Percentiles rank a stretch among this genome's conserved stretches.
Conservation (phyloP, 129 eudicot species). For the Tagetes patula region DNA sequence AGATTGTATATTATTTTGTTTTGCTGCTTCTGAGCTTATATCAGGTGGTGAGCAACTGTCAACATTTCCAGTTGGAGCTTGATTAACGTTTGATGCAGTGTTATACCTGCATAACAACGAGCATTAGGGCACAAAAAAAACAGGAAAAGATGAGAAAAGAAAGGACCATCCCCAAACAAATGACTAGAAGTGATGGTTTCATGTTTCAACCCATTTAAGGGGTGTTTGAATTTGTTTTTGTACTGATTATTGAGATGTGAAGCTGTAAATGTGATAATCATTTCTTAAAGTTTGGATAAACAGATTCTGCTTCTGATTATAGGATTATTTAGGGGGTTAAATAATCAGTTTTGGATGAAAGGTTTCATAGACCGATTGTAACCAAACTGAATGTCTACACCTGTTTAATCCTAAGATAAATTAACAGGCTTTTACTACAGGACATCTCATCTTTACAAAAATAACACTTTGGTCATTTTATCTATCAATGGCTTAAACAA, state of each 20-base stretch:
- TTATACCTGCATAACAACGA: constrained; percentile 52
- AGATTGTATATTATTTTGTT: constrained; percentile 43
- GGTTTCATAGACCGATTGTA: neutral
- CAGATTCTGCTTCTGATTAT: neutral
- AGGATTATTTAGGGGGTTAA: neutral
- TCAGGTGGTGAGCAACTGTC: constrained; percentile 69
- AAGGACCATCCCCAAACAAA: neutral
- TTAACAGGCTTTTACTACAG: neutral
- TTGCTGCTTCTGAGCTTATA: constrained; percentile 62
- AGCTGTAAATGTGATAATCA: neutral
- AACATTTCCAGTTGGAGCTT: constrained; percentile 58
- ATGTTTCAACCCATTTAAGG: neutral
- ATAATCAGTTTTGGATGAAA: neutral
- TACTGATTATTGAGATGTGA: neutral
- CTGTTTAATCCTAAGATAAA: neutral
- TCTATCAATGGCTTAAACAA: neutral
- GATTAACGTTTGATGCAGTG: constrained; percentile 40
- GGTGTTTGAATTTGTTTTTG: neutral
- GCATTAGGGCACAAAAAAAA: neutral
- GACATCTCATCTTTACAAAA: neutral
- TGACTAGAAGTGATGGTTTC: neutral
- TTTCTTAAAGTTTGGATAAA: neutral
- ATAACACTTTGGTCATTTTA: neutral
- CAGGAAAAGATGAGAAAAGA: neutral
- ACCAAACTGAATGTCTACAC: neutral